Base-by-base conservation (phyloP, 2,329 filamentous ascomycete species). In the Chalaropsis ovoidea region DNA sequence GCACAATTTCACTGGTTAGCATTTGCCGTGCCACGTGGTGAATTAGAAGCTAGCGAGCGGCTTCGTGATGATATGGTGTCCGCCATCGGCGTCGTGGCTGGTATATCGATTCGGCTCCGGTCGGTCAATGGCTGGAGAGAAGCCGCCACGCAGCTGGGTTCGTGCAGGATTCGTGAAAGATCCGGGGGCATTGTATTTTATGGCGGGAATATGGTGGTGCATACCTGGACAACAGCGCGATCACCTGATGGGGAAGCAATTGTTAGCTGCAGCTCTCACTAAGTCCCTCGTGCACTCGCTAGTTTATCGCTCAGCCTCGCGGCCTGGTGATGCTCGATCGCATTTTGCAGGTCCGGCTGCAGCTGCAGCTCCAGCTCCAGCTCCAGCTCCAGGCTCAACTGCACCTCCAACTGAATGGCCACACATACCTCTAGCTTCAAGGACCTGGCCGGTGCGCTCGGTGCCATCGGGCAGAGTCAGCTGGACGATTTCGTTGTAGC, bases 401-500 rank as follows among this genome's bases (percentile, higher is more conserved):
- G 54, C 54, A 52, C 54, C 54, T 47, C 22, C 27, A 31, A 17
- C 19, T 35, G 19, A 11, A 56, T 42, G 7, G 17, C 11, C n/a
- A 61, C 67, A 70, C 73, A 73, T 79, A 96, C 93, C 94, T 89
- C 93, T 87, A 77, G 94, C 94, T 80, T 99, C 95, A 71, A 99
- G 81, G 71, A 99, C 94, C 78, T 97, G 94, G 70, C 95, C 94
- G 74, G 90, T 92, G 74, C 94, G 85, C 78, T 93, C 86, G 61
- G 90, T 88, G 76, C 94, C 94, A 87, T 99, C 94, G 70, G 94
- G 90, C 69, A 99, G 86, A 45, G 93, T 97, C 76, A 99, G 79
- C 69, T 88, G 91, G 70, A 99, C 94, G 76, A 99, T 99, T 79
- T 99, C 94, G 78, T 96, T 97, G 82, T 89, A 99, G 75, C 86